A percentile compares a stretch with the other conserved stretches of the same genome.
Evolutionary conservation across 2,329 filamentous ascomycete species (phyloP).

Genomic region (Alternaria longipes): DNA sequence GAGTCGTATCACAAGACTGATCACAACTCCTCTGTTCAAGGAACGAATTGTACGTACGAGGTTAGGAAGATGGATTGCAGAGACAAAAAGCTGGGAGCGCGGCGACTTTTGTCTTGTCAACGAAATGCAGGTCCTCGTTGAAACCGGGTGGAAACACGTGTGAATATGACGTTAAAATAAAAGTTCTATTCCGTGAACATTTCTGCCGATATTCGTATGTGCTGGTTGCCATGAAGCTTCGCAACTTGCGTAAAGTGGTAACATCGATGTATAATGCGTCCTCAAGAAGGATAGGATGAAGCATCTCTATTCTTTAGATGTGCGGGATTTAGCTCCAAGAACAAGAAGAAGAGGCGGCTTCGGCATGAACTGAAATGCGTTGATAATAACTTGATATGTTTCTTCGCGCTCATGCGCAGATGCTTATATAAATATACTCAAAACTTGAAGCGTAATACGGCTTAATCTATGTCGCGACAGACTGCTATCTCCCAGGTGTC

Average conservation of each 20-base stretch:
- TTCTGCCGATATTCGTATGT: not conserved
- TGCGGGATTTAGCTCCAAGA: not conserved
- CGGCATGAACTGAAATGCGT: not conserved
- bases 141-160: slow-evolving; percentile 50
- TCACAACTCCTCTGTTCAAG: slow-evolving; percentile 21
- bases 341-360: not conserved
- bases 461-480: not conserved
- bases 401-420: not conserved
- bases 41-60: slow-evolving; percentile 19
- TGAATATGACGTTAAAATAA: slow-evolving; percentile 18
- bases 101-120: slow-evolving; percentile 49
- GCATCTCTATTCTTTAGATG: not conserved
- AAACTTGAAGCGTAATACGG: not conserved
- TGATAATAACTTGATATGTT: not conserved
- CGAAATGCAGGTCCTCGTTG: slow-evolving; percentile 52
- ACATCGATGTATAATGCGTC: not conserved
- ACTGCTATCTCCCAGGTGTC: not conserved
- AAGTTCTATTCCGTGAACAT: not conserved
- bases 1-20: slow-evolving; percentile 21
- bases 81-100: slow-evolving; percentile 27
- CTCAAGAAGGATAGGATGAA: not conserved
- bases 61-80: slow-evolving; percentile 17
- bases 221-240: not conserved
- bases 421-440: not conserved
- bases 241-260: not conserved